phyloP scores from a whole-genome alignment of 2,329 filamentous ascomycete genomes.

The Diaporthe vexans region DNA sequence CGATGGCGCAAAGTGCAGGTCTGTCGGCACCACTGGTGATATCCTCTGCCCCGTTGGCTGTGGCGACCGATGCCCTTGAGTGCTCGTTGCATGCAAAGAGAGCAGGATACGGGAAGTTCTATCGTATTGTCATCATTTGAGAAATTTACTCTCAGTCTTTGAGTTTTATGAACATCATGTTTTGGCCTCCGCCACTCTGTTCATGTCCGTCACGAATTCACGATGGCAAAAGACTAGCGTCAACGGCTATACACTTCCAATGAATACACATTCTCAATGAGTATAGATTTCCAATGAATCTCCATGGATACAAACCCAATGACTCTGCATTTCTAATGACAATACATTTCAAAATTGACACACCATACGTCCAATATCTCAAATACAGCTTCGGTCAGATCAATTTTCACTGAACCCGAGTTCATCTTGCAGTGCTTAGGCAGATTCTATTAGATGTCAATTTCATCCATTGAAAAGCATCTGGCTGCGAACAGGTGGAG shows the following conservation, averaged over 20 bases:
- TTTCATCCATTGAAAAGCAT: not conserved
- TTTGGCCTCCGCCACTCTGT: not conserved
- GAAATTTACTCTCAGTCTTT: not conserved
- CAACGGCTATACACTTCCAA: too few relatives aligned
- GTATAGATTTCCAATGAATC: not conserved
- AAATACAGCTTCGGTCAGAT: too few relatives aligned
- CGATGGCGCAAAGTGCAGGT: slow-evolving; percentile 11
- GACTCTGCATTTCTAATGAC: not conserved
- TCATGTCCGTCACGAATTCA: not conserved
- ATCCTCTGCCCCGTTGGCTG: slow-evolving; percentile 10
- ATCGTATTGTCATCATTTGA: not conserved
- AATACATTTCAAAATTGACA: too few relatives aligned
- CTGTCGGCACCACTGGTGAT: slow-evolving; percentile 5
- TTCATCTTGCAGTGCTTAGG: not conserved
- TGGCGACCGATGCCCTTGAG: slow-evolving; percentile 16
- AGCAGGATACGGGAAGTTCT: not conserved
- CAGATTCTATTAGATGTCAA: too few relatives aligned
- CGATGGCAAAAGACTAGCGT: not conserved
- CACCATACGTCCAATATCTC: not conserved
- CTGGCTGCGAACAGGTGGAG: too few relatives aligned
- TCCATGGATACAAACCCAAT: too few relatives aligned
- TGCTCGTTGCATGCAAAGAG: too few relatives aligned
- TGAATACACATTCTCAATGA: too few relatives aligned
- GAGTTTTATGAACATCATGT: not conserved
- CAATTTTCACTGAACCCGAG: too few relatives aligned